Evolutionary conservation across 1,284 basidiomycete species (phyloP).

Genomic region (Melanopsichium pennsylvanicum): DNA sequence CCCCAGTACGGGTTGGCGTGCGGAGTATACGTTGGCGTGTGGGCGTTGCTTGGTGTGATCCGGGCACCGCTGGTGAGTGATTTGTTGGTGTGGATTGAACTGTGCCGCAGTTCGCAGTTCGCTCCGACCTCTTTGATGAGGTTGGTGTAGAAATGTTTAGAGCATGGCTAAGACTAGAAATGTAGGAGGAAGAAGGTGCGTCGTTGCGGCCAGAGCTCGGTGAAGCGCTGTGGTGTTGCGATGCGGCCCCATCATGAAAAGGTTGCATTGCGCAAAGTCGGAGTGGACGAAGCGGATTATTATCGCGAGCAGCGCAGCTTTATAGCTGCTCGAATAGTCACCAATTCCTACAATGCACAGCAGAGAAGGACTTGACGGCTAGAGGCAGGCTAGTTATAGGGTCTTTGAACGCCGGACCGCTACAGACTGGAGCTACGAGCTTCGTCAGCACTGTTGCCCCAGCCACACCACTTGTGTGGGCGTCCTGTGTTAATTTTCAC

Average conservation of each 20-base stretch:
- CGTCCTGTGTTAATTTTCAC: no score
- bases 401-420: no score
- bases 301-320: no score
- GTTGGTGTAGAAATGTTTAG: conserved; percentile 25
- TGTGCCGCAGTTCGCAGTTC: not conserved
- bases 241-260: not conserved
- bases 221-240: not conserved
- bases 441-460: no score
- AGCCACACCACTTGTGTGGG: no score
- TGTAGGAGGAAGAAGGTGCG: conserved; percentile 9
- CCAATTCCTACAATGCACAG: no score
- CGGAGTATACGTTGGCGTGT: not conserved
- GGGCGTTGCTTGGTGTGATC: not conserved
- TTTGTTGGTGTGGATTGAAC: not conserved
- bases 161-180: conserved; percentile 30
- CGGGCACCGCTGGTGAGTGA: not conserved
- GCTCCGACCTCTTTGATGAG: not conserved
- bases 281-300: not conserved
- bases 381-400: no score
- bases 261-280: conserved; percentile 13
- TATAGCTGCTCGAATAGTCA: no score
- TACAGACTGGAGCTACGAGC: no score
- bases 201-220: not conserved
- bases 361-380: no score
- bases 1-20: not conserved